These are phyloP conservation scores for Trametes cinnabarina DNA, from an alignment of 768 basidiomycete genomes.

Conservation along the genomic window DNA sequence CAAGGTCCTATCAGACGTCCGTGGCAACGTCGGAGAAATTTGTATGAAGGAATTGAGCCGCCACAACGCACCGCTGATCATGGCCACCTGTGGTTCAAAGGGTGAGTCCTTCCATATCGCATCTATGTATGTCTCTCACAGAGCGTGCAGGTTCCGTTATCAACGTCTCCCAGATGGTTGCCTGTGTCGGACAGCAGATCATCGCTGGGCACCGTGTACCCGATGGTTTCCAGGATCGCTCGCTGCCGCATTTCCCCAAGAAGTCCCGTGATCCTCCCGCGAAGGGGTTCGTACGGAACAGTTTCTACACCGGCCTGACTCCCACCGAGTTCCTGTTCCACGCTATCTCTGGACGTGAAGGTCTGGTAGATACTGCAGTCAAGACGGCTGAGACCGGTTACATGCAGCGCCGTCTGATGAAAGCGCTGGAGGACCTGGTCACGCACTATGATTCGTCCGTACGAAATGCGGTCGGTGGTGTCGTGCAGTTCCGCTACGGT, in stretches of 20 bases:
- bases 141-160: constrained; percentile 84
- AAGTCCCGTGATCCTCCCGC: constrained; percentile 95
- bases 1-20: constrained; percentile 88
- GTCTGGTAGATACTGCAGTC: constrained; percentile 98
- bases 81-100: constrained; percentile 99
- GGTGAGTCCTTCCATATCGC: constrained; percentile 44
- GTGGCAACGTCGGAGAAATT: constrained; percentile 93
- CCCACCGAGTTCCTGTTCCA: constrained; percentile 99
- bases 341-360: constrained; percentile 97
- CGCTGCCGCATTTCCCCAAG: constrained; percentile 97
- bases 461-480: constrained; percentile 88
- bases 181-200: constrained; percentile 99
- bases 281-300: constrained; percentile 97
- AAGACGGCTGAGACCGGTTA: constrained; percentile 99
- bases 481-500: constrained; percentile 96
- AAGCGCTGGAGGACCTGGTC: constrained; percentile 94
- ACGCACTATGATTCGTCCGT: constrained; percentile 96
- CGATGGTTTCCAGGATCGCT: constrained; percentile 98
- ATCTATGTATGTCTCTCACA: constrained; percentile 13
- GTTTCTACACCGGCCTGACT: constrained; percentile 88
- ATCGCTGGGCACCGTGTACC: constrained; percentile 98
- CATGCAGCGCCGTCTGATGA: constrained; percentile 99
- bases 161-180: constrained; percentile 99
- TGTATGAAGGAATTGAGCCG: constrained; percentile 98
- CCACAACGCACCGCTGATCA: constrained; percentile 95